phyloP scores from a whole-genome alignment of 192 early-diverging fungal genomes.

The Podila epigama region DNA sequence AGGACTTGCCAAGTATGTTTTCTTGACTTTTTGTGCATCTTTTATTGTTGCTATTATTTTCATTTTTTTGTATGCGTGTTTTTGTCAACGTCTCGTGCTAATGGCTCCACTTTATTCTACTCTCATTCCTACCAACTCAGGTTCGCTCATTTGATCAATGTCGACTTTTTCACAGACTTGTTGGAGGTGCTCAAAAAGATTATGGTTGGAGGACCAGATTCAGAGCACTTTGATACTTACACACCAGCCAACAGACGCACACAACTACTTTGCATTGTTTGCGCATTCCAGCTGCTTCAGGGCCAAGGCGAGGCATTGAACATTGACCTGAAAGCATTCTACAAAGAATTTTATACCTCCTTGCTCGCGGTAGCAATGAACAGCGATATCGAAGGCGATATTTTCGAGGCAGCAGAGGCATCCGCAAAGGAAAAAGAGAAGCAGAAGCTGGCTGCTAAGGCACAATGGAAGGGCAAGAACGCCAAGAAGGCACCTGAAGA shows the following conservation, averaged over 20 bases:
- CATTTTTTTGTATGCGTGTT: neutral
- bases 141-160: constrained; percentile 95
- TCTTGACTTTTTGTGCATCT: too few species aligned
- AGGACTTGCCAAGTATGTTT: constrained; percentile 71
- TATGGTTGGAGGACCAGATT: constrained; percentile 63
- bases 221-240: constrained; percentile 52
- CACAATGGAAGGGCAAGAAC: constrained; percentile 39
- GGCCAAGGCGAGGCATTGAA: constrained; percentile 94
- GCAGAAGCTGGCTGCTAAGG: constrained; percentile 27
- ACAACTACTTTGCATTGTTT: constrained; percentile 87
- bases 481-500: constrained; percentile 41
- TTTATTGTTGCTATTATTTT: neutral
- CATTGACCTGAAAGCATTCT: constrained; percentile 93
- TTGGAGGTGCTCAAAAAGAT: constrained; percentile 85
- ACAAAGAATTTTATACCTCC: constrained; percentile 82
- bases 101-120: neutral
- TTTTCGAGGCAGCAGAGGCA: constrained; percentile 42
- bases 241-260: constrained; percentile 65
- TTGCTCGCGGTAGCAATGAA: constrained; percentile 74
- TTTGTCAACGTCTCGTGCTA: neutral
- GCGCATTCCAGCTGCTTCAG: constrained; percentile 86
- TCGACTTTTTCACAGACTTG: constrained; percentile 95
- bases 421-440: constrained; percentile 45
- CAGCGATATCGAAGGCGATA: constrained; percentile 66
- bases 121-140: constrained; percentile 32